Base-by-base conservation (phyloP, 768 basidiomycete genomes). In the Podaxis sp. region DNA sequence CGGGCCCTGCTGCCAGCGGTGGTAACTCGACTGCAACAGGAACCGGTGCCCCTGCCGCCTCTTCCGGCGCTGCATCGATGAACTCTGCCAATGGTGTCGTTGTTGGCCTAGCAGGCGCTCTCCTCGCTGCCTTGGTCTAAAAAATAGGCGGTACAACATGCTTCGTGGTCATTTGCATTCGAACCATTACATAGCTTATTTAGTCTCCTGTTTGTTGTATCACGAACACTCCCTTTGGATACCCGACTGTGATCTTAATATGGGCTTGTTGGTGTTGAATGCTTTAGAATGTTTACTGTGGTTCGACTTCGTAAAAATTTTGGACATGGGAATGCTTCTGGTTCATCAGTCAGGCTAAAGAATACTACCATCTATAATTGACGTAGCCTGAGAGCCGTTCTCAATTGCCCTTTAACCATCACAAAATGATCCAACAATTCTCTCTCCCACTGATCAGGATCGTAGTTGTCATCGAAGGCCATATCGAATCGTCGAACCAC, bases 401-500 rank as follows among this genome's bases (percentile, higher is more conserved):
- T 55, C 5, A 67, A 40, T 3, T 58, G 56, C 26, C 56, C 65
- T 51, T 61, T 66, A 26, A 48, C 57, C 56, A 67, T 28, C 13
- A 64, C 54, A 30, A 67, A 58, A 41, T 55, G 61, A 64, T 67
- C 67, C 40, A 26, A 60, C 40, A 67, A 37, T 26, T 30, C 33
- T 11, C 52, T 41, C 38, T 64, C 65, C 67, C 67, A 67, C 24
- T 22, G 44, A 17, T 11, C 52, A 8, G 62, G 40, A 40, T 67
- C 65, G 30, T 62, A 67, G 4, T 41, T 58, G 17, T 66, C 65
- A 40, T 62, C 49, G n/a, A 67, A 64, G 3, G 41, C 46, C 38
- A 67, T 58, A 22, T 67, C 65, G 38, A 67, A 64, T 33, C 58
- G 53, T 6, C 56, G 46, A 17, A 66, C 33, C 2, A 66, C 46